phyloP scores from a whole-genome alignment of 1,284 basidiomycete species.

The Neolentinus lepideus region DNA sequence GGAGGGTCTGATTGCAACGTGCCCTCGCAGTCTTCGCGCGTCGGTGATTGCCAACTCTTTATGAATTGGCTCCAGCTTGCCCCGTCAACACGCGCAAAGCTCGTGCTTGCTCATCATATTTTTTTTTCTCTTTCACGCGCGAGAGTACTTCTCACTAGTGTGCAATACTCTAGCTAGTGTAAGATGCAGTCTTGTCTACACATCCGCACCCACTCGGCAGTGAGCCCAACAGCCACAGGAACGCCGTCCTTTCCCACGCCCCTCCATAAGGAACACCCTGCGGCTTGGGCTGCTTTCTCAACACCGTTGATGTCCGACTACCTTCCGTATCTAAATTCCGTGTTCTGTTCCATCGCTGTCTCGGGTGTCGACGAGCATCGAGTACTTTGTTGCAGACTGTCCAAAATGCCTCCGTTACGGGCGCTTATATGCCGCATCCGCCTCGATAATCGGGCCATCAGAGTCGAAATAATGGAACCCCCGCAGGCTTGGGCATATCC shows the following conservation, averaged over 20 bases:
- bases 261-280: background rate
- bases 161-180: background rate
- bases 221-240: background rate
- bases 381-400: no score
- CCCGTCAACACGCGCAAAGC: conserved; percentile 16
- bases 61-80: conserved; percentile 11
- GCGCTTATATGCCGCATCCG: background rate
- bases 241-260: background rate
- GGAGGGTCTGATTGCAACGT: conserved; percentile 43
- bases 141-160: background rate
- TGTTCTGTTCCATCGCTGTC: no score
- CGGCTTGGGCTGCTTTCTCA: no score
- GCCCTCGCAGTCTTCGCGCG: conserved; percentile 36
- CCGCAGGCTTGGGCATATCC: background rate
- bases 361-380: no score
- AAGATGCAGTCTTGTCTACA: background rate
- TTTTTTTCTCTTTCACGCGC: background rate
- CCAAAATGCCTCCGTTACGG: background rate
- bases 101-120: conserved; percentile 23
- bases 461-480: background rate
- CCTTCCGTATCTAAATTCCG: no score
- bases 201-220: background rate
- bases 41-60: conserved; percentile 29
- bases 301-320: no score
- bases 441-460: background rate